Conservation (phyloP, 2,329 filamentous ascomycete species). For the Rachicladosporium sp. region DNA sequence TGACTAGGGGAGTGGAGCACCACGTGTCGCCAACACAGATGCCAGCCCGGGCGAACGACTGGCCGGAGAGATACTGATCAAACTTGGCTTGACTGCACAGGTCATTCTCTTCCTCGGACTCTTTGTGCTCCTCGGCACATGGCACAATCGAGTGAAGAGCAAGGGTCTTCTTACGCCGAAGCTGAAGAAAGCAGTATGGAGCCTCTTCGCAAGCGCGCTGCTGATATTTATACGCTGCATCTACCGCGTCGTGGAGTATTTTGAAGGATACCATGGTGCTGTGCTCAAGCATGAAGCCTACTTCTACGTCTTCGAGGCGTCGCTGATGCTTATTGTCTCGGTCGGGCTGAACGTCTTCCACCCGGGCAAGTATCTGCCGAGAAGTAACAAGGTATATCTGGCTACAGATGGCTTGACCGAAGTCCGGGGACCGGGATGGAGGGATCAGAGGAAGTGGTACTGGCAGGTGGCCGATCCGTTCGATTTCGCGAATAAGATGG, state of each 20-base stretch:
- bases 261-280: constrained; percentile 11
- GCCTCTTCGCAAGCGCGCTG: constrained; percentile 37
- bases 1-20: constrained; percentile 26
- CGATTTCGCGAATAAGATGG: constrained; percentile 17
- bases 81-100: constrained; percentile 39
- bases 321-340: constrained; percentile 39
- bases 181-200: constrained; percentile 30
- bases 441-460: constrained; percentile 13
- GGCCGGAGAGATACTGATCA: constrained; percentile 32
- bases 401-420: constrained; percentile 40
- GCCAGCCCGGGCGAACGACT: constrained; percentile 26
- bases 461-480: constrained; percentile 18
- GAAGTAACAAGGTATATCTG: constrained; percentile 39
- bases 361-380: constrained; percentile 38
- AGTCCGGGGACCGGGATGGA: constrained; percentile 19
- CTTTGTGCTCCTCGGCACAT: constrained; percentile 32
- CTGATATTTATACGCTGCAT: constrained; percentile 39
- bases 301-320: constrained; percentile 43
- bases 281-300: constrained; percentile 33
- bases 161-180: constrained; percentile 31
- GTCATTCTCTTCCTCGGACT: constrained; percentile 39
- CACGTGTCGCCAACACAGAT: constrained; percentile 31
- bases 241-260: constrained; percentile 42
- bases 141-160: constrained; percentile 29
- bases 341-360: constrained; percentile 40